Conservation (phyloP, 202 grass and related monocot species). For the Carex arenaria region DNA sequence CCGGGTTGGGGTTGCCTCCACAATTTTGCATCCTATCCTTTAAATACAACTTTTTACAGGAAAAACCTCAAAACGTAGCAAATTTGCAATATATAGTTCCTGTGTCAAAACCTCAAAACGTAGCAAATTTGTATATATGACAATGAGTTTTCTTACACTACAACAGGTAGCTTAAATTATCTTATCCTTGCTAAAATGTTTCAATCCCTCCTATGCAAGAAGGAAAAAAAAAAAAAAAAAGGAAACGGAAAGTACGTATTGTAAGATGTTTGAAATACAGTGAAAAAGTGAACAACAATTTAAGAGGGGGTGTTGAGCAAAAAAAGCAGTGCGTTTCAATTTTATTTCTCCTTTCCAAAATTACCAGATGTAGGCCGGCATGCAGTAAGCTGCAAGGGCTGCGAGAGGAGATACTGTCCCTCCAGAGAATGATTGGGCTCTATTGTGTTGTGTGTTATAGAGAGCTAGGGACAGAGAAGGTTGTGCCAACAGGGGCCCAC, state of each 20-base stretch:
- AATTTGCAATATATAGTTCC: neutral
- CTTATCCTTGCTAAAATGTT: too few relatives aligned
- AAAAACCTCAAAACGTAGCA: neutral
- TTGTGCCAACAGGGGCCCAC: constrained; percentile 4
- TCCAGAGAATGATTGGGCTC: constrained; percentile 32
- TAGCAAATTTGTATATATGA: too few relatives aligned
- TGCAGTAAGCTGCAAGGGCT: constrained; percentile 26
- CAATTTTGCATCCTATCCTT: neutral
- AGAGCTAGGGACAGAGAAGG: neutral
- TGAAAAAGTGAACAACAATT: neutral
- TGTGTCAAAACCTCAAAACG: too few relatives aligned
- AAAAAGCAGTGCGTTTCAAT: constrained; percentile 12
- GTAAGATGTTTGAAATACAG: too few relatives aligned
- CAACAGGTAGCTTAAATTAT: too few relatives aligned
- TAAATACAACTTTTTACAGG: neutral
- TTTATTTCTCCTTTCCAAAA: neutral
- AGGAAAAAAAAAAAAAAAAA: too few relatives aligned
- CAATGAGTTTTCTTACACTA: too few relatives aligned
- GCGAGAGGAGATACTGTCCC: constrained; percentile 34
- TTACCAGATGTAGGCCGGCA: constrained; percentile 46
- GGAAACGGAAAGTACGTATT: too few relatives aligned
- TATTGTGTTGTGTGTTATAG: neutral
- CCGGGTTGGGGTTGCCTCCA: neutral
- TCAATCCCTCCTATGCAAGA: too few relatives aligned
- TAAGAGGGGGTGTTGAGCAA: constrained; percentile 25